Evolutionary conservation across 495 filamentous ascomycete genomes (phyloP), one percentile per base, ranked within the genome.

Genomic region (Aspergillus biplanus): DNA sequence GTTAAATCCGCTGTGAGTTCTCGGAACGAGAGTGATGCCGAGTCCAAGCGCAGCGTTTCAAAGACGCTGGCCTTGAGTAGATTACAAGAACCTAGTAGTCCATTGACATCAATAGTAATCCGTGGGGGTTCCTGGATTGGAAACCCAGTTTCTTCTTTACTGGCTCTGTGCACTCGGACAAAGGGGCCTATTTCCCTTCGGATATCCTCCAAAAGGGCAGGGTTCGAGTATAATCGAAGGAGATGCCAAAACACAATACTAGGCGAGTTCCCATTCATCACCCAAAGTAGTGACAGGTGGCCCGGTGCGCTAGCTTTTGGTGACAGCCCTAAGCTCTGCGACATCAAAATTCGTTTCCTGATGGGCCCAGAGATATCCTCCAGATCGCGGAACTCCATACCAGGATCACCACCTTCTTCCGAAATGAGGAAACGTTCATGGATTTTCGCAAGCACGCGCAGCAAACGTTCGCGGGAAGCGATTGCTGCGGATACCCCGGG

Each of bases 191-290:
- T 81, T 66, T 90, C 88, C 27, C 75, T 71, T 13, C 82, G 78
- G 18, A 90, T 76, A 5, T 74, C 72, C n/a, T 72, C 70, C 8
- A 86, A 59, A 21, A 86, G 74, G 1, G 66, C 67, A 9, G 75
- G 73, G 31, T 78, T 79, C 12, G 78, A 69, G 61, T 81, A 81
- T 35, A 89, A 79, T 55, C 80, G 85, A 15, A 85, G 65, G 18
- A 87, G 54, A 52, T 79, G 78, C 86, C 86, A 89, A 67, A 85
- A 88, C 3, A 81, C 78, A 50, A 82, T 71, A 34, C 80, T 76
- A 13, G 81, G 76, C 2, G 79, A 70, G 59, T 88, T 82, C 9
- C 80, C 81, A 59, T 82, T 79, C 61, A 85, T 69, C 18, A 79
- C 80, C 82, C 85, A 88, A 12, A 86, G 66, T 21, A 87, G 65